Conservation (phyloP, 768 basidiomycete genomes). For the Galerina sulciceps region DNA sequence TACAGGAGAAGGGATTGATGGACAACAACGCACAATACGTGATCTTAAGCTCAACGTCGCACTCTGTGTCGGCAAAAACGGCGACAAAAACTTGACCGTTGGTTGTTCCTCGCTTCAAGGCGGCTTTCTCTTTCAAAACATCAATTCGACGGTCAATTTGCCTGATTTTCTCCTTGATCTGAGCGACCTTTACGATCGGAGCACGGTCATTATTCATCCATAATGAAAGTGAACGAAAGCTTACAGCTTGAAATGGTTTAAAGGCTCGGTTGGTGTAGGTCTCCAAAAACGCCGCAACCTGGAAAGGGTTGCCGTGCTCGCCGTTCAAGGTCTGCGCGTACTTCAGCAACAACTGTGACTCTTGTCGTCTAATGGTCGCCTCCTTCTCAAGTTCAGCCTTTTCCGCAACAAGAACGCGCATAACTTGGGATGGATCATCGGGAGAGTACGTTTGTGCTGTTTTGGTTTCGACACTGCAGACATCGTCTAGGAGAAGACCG, state of each 20-base stretch:
- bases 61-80: slow-evolving; percentile 41
- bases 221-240: background rate
- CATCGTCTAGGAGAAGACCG: slow-evolving; percentile 57
- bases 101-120: slow-evolving; percentile 37
- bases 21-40: slow-evolving; percentile 50
- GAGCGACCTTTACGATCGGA: slow-evolving; percentile 27
- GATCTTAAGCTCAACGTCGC: slow-evolving; percentile 46
- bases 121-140: slow-evolving; percentile 31
- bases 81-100: slow-evolving; percentile 44
- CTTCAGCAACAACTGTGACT: slow-evolving; percentile 42
- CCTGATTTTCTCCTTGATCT: slow-evolving; percentile 44
- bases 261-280: slow-evolving; percentile 42
- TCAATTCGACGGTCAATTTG: slow-evolving; percentile 43
- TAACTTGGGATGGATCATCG: slow-evolving; percentile 33
- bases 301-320: slow-evolving; percentile 40
- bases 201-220: background rate
- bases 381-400: slow-evolving; percentile 40
- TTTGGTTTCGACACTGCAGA: slow-evolving; percentile 41
- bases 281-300: slow-evolving; percentile 46
- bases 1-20: background rate
- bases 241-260: slow-evolving; percentile 36
- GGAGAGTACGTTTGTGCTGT: slow-evolving; percentile 18
- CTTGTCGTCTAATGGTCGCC: slow-evolving; percentile 41
- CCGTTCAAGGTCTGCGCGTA: slow-evolving; percentile 50
- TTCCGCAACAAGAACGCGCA: slow-evolving; percentile 39